Conservation (phyloP, 2,329 filamentous ascomycete genomes). For the Verticillium albo-atrum region DNA sequence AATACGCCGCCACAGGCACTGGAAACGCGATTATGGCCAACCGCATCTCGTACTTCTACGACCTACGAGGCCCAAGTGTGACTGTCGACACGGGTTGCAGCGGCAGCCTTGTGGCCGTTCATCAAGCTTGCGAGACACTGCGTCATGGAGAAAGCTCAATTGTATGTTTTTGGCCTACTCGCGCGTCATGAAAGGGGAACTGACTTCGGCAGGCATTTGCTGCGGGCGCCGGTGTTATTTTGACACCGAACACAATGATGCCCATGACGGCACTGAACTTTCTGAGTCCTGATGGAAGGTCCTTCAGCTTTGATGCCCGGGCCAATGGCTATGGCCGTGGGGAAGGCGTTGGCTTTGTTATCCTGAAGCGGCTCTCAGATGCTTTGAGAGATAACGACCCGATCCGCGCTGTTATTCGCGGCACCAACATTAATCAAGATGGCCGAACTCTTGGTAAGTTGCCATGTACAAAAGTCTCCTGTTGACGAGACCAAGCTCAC, state of each 20-base stretch:
- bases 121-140: slow-evolving; percentile 47
- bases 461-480: neutral
- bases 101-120: slow-evolving; percentile 47
- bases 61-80: slow-evolving; percentile 51
- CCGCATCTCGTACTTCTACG: slow-evolving; percentile 50
- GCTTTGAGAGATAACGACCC: slow-evolving; percentile 56
- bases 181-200: neutral
- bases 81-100: slow-evolving; percentile 58
- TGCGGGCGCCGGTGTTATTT: slow-evolving; percentile 47
- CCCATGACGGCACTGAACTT: slow-evolving; percentile 52
- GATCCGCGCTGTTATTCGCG: slow-evolving; percentile 51
- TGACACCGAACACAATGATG: slow-evolving; percentile 51
- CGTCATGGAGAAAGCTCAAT: slow-evolving; percentile 37
- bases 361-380: slow-evolving; percentile 55
- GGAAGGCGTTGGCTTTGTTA: slow-evolving; percentile 55
- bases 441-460: slow-evolving; percentile 46
- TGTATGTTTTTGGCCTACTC: slow-evolving; percentile 16
- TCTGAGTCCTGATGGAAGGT: slow-evolving; percentile 45
- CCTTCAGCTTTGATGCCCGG: slow-evolving; percentile 50
- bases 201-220: slow-evolving; percentile 36
- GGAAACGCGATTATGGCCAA: slow-evolving; percentile 51
- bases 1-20: slow-evolving; percentile 49
- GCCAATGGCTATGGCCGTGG: slow-evolving; percentile 62
- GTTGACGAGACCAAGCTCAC: neutral
- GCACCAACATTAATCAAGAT: slow-evolving; percentile 51